Base-by-base conservation (phyloP, 2,329 filamentous ascomycete genomes). In the Sporothrix dimorphospora region DNA sequence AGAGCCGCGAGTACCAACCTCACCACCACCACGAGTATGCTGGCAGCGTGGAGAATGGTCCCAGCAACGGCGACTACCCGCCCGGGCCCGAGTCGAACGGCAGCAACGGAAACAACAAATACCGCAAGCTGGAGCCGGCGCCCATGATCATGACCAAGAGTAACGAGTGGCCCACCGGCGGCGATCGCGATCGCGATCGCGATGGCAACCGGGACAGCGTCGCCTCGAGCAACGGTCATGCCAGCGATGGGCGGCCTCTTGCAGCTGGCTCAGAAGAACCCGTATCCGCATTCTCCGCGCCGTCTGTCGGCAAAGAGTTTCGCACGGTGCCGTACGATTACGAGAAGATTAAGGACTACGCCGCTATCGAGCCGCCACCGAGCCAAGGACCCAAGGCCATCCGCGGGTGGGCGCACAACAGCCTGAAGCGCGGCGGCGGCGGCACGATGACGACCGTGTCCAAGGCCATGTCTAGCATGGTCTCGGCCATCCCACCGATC, bases 71-170 rank as follows among this genome's bases (percentile, higher is more conserved):
- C 21, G 27, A 69, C 5, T 45, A 57, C 34, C 27, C 34, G 21
- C 65, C 65, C 3, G 45, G 45, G n/a, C 40, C 49, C 66, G 51
- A 69, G n/a, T 51, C 45, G 27, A 69, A 69, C 49, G 40, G 66
- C 66, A 55, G 55, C 68, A 69, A 45, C 42, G 69, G 59, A 53
- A 74, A 72, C 66, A 69, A 67, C 30, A 87, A 87, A 76, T 89
- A 88, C 76, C 83, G 87, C 61, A 88, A 88, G 78, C 84, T 89
- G 51, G 87, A 88, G 73, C 87, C 87, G 11, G 87, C 87, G 0
- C 87, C 87, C 0, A 82, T 38, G 49, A 55, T 38, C 3, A 1
- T 27, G 16, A 47, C 70, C 59, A 65, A 34, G 38, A 40, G 55
- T 40, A 61, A 49, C 42, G 68, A 63, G 55, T 70, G 68, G 68